Conservation (phyloP, 2,329 filamentous ascomycete genomes). For the Metarhizium guizhouense region DNA sequence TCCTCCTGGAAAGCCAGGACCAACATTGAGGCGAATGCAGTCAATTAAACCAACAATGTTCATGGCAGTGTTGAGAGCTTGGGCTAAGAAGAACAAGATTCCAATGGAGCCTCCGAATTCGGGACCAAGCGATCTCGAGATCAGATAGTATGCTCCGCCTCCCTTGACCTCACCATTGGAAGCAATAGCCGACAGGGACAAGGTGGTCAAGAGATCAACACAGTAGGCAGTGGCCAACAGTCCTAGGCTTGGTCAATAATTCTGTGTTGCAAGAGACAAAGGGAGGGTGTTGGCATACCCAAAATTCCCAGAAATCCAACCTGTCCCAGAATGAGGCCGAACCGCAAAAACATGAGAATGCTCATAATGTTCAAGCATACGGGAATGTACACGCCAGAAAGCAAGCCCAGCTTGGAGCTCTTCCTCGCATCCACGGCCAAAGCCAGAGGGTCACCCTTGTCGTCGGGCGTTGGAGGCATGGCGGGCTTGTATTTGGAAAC, state of each 20-base stretch:
- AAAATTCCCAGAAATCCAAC: constrained; percentile 72
- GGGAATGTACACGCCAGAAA: constrained; percentile 76
- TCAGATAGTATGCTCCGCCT: constrained; percentile 81
- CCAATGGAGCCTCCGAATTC: constrained; percentile 88
- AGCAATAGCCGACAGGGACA: constrained; percentile 81
- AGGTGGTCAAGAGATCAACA: constrained; percentile 74
- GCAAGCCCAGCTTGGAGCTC: constrained; percentile 60
- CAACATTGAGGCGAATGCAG: constrained; percentile 70
- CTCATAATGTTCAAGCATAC: constrained; percentile 84
- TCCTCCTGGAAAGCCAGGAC: constrained; percentile 54
- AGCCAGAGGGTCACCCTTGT: constrained; percentile 7
- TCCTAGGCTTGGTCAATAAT: constrained; percentile 31
- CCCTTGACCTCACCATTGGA: constrained; percentile 85
- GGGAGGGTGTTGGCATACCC: constrained; percentile 38
- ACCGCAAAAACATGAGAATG: constrained; percentile 87
- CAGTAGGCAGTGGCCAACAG: constrained; percentile 68
- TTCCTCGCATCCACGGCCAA: constrained; percentile 26
- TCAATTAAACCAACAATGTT: constrained; percentile 82
- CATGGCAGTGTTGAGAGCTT: constrained; percentile 76
- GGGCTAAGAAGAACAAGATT: constrained; percentile 83
- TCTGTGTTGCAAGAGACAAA: background rate
- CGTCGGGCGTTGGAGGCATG: constrained; percentile 10
- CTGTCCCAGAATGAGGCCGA: constrained; percentile 76
- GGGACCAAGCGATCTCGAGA: constrained; percentile 75
- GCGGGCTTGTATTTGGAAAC: background rate